Evolutionary conservation across 78 protist genomes (phyloP).

Genomic region (Cyanophora paradoxa): DNA sequence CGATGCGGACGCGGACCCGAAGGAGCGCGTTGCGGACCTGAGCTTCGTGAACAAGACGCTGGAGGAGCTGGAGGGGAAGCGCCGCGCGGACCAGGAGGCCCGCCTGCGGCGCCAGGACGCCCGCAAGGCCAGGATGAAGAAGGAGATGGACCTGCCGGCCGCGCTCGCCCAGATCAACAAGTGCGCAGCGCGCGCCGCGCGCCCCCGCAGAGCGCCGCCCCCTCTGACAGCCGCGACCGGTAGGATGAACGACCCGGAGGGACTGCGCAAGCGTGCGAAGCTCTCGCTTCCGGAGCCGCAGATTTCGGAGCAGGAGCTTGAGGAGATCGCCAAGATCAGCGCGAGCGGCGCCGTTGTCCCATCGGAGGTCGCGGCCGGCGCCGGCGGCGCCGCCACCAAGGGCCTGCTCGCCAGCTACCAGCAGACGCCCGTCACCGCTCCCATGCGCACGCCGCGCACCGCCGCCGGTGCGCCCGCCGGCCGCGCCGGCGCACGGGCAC

Average conservation of each 20-base stretch:
- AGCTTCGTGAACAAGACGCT: neutral
- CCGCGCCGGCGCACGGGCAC: neutral
- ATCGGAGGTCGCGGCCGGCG: neutral
- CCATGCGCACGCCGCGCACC: slow-evolving; percentile 8
- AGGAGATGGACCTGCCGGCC: slow-evolving; percentile 53
- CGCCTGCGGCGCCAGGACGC: slow-evolving; percentile 31
- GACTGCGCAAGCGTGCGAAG: slow-evolving; percentile 34
- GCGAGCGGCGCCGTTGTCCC: neutral
- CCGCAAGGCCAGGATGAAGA: slow-evolving; percentile 29
- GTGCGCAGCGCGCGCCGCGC: neutral
- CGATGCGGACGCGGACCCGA: slow-evolving; percentile 32
- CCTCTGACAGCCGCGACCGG: slow-evolving; percentile 3
- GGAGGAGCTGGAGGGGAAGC: slow-evolving; percentile 47
- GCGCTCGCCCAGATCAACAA: slow-evolving; percentile 39
- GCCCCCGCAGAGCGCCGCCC: neutral
- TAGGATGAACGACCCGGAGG: slow-evolving; percentile 54
- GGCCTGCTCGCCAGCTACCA: slow-evolving; percentile 9
- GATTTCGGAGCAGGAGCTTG: slow-evolving; percentile 71
- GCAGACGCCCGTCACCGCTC: no score
- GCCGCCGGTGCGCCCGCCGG: neutral
- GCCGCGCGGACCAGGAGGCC: slow-evolving; percentile 38
- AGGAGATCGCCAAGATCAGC: slow-evolving; percentile 49
- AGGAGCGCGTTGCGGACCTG: neutral
- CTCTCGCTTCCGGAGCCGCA: slow-evolving; percentile 64
- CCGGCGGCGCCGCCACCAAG: slow-evolving; percentile 5